Percentiles rank a stretch among this genome's conserved stretches.
These are phyloP conservation scores for Psilocybe cyanescens DNA, from an alignment of 768 basidiomycete genomes.

Conservation along the genomic window DNA sequence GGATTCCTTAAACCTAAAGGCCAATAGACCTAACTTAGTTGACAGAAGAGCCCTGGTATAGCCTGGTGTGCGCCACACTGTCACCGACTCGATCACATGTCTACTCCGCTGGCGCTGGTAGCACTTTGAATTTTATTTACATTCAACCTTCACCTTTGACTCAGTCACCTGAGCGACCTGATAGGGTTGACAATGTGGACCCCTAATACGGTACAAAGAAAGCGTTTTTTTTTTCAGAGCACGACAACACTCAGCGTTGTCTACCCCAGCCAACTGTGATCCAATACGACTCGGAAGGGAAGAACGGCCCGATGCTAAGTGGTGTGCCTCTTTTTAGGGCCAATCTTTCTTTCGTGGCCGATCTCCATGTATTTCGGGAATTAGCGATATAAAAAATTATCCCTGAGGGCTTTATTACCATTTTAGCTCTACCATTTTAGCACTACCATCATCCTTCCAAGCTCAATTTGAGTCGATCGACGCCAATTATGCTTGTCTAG, in stretches of 20 bases:
- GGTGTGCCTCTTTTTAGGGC: neutral
- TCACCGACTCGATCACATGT: neutral
- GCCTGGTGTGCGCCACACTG: neutral
- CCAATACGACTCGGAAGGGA: neutral
- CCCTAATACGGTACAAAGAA: too few species aligned
- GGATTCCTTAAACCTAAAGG: too few species aligned
- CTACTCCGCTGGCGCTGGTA: neutral
- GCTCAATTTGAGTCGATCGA: neutral
- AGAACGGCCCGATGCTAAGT: neutral
- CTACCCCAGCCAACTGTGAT: too few species aligned
- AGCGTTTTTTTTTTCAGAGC: too few species aligned
- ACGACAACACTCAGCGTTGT: too few species aligned
- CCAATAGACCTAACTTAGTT: too few species aligned
- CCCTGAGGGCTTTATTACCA: neutral
- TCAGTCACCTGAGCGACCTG: too few species aligned
- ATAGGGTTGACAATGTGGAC: too few species aligned
- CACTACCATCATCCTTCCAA: too few species aligned
- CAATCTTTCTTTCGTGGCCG: neutral
- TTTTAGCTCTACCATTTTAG: neutral
- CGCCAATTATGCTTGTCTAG: neutral
- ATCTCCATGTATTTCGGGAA: neutral
- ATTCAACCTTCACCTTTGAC: neutral
- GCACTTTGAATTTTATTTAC: neutral
- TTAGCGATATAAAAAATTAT: neutral
- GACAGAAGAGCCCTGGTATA: too few species aligned